These are phyloP conservation scores for Eucalyptus cloeziana DNA, from an alignment of 345 rosid species.

Conservation along the genomic window DNA sequence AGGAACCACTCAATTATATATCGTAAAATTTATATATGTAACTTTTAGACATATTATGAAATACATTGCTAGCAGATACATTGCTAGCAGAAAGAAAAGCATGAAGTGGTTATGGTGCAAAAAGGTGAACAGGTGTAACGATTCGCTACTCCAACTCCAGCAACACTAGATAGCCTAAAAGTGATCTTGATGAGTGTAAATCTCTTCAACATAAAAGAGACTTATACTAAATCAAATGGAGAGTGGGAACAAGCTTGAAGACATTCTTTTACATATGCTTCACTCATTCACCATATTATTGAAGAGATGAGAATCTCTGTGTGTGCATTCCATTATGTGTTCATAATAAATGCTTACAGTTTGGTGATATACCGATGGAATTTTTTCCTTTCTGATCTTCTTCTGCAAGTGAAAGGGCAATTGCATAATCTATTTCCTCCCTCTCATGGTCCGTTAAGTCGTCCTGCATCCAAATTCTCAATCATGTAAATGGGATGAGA, in stretches of 20 bases:
- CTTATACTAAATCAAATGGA: neutral
- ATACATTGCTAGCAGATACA: neutral
- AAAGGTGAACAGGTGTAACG: neutral
- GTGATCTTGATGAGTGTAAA: neutral
- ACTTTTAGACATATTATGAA: neutral
- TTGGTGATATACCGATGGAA: slow-evolving; percentile 31
- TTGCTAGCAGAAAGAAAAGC: neutral
- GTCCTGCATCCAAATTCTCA: slow-evolving; percentile 36
- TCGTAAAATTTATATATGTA: neutral
- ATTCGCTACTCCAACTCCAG: neutral
- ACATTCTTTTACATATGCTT: neutral
- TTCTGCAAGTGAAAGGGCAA: slow-evolving; percentile 79
- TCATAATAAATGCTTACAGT: neutral
- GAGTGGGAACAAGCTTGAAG: neutral
- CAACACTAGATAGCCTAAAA: neutral
- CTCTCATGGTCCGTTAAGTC: slow-evolving; percentile 50
- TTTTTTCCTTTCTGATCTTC: slow-evolving; percentile 67
- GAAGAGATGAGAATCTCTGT: neutral
- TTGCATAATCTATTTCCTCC: slow-evolving; percentile 65
- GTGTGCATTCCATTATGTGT: neutral
- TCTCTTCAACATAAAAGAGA: neutral
- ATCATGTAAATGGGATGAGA: neutral
- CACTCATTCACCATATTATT: neutral
- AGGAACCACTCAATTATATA: neutral
- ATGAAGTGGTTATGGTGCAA: neutral